Percentiles rank a stretch among this genome's conserved stretches.
phyloP scores from a whole-genome alignment of 164 flowering plant species.

The Stephania cephalantha region DNA sequence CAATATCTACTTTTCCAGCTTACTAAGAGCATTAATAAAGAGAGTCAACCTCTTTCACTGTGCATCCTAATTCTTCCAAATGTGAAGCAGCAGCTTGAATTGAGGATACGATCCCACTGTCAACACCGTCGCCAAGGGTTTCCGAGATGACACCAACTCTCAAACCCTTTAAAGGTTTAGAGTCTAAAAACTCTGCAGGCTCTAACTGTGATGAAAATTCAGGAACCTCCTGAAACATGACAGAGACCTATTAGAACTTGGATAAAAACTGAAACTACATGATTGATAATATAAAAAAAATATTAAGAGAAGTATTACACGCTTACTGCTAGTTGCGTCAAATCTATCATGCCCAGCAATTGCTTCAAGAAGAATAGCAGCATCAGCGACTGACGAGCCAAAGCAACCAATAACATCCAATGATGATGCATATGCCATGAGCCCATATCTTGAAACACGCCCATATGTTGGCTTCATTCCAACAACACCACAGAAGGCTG shows the following conservation, averaged over 20 bases:
- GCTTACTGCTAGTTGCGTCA: conserved; percentile 89
- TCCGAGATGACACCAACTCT: conserved; percentile 81
- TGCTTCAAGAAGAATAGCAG: conserved; percentile 76
- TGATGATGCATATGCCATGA: conserved; percentile 97
- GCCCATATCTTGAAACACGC: conserved; percentile 94
- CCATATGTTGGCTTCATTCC: conserved; percentile 98
- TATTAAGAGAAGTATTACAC: conserved; percentile 30
- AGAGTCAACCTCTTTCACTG: conserved; percentile 59
- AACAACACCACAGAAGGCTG: conserved; percentile 97
- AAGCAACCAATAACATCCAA: conserved; percentile 94
- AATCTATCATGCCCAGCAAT: conserved; percentile 79
- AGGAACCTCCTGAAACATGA: conserved; percentile 66
- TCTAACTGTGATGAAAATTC: conserved; percentile 51
- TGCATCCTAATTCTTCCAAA: conserved; percentile 78
- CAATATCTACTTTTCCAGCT: neutral
- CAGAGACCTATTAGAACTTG: neutral
- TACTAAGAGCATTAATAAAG: neutral
- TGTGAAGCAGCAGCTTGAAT: conserved; percentile 70
- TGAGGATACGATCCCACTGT: conserved; percentile 50
- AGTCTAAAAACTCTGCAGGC: conserved; percentile 34
- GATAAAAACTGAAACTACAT: neutral
- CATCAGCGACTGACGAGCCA: conserved; percentile 81
- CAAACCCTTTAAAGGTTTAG: conserved; percentile 79
- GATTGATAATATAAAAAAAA: no score
- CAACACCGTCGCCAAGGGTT: conserved; percentile 84